Evolutionary conservation across 2,329 filamentous ascomycete genomes (phyloP).

Genomic region (Hawksworthiomyces lignivorus): DNA sequence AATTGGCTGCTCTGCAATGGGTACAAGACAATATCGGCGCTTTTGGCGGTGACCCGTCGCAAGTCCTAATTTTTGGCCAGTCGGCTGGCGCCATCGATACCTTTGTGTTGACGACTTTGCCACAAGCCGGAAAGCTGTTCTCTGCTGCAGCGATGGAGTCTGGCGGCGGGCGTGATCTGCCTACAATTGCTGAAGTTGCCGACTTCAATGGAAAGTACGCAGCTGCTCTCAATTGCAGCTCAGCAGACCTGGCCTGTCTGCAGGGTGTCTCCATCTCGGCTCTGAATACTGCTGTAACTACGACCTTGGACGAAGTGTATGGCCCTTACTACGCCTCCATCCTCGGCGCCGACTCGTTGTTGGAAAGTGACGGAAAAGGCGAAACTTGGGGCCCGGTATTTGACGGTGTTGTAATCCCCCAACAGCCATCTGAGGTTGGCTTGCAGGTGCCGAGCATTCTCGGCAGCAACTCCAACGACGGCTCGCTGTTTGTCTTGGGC

Average conservation of each 20-base stretch:
- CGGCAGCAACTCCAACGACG: constrained; percentile 19
- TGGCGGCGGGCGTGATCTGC: constrained; percentile 17
- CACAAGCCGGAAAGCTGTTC: constrained; percentile 18
- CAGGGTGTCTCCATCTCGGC: too few relatives aligned
- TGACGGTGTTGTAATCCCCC: constrained; percentile 14
- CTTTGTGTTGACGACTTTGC: constrained; percentile 20
- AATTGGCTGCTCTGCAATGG: constrained; percentile 41
- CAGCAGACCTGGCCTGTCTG: too few relatives aligned
- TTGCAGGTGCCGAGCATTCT: constrained; percentile 23
- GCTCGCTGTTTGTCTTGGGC: constrained; percentile 19
- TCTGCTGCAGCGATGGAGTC: constrained; percentile 20
- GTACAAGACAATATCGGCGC: constrained; percentile 36
- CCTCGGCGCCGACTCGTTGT: too few relatives aligned
- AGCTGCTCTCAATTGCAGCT: too few relatives aligned
- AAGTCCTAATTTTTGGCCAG: constrained; percentile 22
- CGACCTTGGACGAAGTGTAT: too few relatives aligned
- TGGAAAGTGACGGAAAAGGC: too few relatives aligned
- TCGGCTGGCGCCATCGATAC: constrained; percentile 20
- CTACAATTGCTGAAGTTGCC: too few relatives aligned
- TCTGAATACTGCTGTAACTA: too few relatives aligned
- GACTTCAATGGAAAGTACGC: too few relatives aligned
- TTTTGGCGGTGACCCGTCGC: constrained; percentile 35
- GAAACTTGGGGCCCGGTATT: constrained; percentile 9
- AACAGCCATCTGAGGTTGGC: constrained; percentile 20
- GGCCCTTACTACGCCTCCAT: too few relatives aligned